Percentiles rank a stretch among this genome's conserved stretches.
Evolutionary conservation across 164 flowering plant genomes (phyloP).

Genomic region (Chimonanthus praecox): DNA sequence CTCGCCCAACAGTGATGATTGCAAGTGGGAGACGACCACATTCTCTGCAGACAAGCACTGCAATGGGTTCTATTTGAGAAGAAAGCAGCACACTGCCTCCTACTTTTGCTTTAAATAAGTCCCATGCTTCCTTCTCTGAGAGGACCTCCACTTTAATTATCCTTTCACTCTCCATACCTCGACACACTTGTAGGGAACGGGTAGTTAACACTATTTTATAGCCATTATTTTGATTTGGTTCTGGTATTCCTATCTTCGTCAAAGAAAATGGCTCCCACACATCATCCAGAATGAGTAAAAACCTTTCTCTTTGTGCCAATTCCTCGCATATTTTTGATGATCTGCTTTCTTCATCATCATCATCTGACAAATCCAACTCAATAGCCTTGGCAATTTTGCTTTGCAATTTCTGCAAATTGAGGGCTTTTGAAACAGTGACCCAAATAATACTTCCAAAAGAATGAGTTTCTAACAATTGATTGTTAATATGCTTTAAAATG

Average conservation of each 20-base stretch:
- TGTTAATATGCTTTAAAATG: slow-evolving; percentile 11
- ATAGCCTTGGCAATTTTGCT: slow-evolving; percentile 1
- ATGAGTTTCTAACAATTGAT: not conserved
- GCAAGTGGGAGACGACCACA: slow-evolving; percentile 13
- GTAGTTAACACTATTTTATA: slow-evolving; percentile 6
- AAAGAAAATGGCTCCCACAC: slow-evolving; percentile 1
- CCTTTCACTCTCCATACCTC: slow-evolving; percentile 3
- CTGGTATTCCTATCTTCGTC: slow-evolving; percentile 6
- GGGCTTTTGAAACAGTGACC: slow-evolving; percentile 8
- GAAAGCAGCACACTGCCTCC: not conserved
- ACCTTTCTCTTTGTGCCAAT: slow-evolving; percentile 1
- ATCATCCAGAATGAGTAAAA: slow-evolving; percentile 9
- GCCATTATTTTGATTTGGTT: not conserved
- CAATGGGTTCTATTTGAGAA: slow-evolving; percentile 1
- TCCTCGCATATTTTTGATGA: not conserved
- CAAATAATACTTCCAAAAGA: slow-evolving; percentile 1
- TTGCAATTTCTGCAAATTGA: not conserved
- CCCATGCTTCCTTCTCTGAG: slow-evolving; percentile 10
- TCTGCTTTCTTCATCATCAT: not conserved
- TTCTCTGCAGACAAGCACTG: slow-evolving; percentile 3
- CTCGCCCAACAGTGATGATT: slow-evolving; percentile 9
- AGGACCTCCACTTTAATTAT: slow-evolving; percentile 6
- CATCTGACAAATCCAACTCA: not conserved
- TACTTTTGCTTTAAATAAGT: slow-evolving; percentile 2
- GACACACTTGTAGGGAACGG: slow-evolving; percentile 6